Percentiles rank a stretch among this genome's conserved stretches.
These are phyloP conservation scores for Erigeron philadelphicus DNA, from an alignment of 140 eudicot genomes.

Conservation along the genomic window DNA sequence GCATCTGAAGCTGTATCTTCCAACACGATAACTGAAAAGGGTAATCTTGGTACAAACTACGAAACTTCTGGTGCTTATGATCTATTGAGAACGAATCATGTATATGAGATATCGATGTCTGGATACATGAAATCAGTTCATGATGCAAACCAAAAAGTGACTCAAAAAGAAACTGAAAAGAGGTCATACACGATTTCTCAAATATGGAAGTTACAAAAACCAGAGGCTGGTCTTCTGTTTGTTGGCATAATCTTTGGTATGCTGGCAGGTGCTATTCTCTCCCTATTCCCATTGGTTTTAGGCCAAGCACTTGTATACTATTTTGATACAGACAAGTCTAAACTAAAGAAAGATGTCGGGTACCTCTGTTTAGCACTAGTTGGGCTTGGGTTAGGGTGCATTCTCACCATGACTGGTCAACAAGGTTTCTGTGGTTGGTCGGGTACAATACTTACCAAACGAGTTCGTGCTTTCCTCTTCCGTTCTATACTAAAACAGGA, in stretches of 20 bases:
- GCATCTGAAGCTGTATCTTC: conserved; percentile 57
- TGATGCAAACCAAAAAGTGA: conserved; percentile 32
- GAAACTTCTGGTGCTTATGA: conserved; percentile 30
- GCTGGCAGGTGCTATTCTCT: conserved; percentile 75
- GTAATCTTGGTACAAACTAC: conserved; percentile 19
- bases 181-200: conserved; percentile 38
- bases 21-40: conserved; percentile 26
- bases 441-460: conserved; percentile 67
- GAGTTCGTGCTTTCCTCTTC: conserved; percentile 51
- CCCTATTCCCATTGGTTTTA: conserved; percentile 57
- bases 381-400: conserved; percentile 73
- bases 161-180: conserved; percentile 21
- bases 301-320: conserved; percentile 68
- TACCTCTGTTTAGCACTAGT: conserved; percentile 56
- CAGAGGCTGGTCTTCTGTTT: conserved; percentile 41
- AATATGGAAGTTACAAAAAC: conserved; percentile 62
- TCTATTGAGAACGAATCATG: conserved; percentile 32
- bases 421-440: conserved; percentile 91
- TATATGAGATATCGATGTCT: conserved; percentile 37
- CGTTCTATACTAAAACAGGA: conserved; percentile 64
- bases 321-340: conserved; percentile 34
- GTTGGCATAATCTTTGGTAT: conserved; percentile 51
- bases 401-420: conserved; percentile 64
- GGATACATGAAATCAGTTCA: conserved; percentile 48
- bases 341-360: conserved; percentile 50